Evolutionary conservation across 352 stramenopile species (phyloP), one percentile per base, ranked within the genome.

Genomic region (Blastocystis sp.): DNA sequence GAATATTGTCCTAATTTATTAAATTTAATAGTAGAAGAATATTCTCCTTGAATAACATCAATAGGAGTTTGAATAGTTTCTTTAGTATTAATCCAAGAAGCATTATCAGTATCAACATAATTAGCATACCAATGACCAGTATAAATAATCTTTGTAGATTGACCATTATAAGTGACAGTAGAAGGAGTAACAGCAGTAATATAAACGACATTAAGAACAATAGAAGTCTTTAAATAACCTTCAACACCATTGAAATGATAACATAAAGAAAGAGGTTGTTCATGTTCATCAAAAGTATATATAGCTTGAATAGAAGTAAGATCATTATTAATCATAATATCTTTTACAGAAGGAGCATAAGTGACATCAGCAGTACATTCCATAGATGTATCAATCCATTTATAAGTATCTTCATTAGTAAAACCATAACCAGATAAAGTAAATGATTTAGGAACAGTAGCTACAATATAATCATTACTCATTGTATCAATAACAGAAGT

Each of bases 391-490:
- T 13, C 39, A 6, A 62, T 42, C 16, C 48, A 62, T 39, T 54
- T 54, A 7, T 54, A 18, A 16, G 41, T 19, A 41, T 62, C 52
- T 9, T 52, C n/a, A 10, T 37, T 5, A 11, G 35, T 34, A 16
- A 62, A 28, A 9, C 16, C n/a, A 30, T 54, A 54, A 19, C 52
- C 52, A 5, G 31, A 40, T 27, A 62, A 27, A 24, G 16, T 62
- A 27, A 62, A 62, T 42, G 18, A 52, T 42, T 62, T 62, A 28
- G 16, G 48, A 39, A 54, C 39, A 7, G 28, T 24, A 21, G 52
- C 37, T 21, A 62, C 52, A 5, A 41, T 27, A 16, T 54, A 11
- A 19, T 62, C 40, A 4, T 25, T 25, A 13, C 39, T 42, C 33
- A 52, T 52, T 1, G 21, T 37, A 16, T 27, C 7, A n/a, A 23